These are phyloP conservation scores for Beauveria varroae DNA, from an alignment of 2,329 filamentous ascomycete species.

Conservation along the genomic window DNA sequence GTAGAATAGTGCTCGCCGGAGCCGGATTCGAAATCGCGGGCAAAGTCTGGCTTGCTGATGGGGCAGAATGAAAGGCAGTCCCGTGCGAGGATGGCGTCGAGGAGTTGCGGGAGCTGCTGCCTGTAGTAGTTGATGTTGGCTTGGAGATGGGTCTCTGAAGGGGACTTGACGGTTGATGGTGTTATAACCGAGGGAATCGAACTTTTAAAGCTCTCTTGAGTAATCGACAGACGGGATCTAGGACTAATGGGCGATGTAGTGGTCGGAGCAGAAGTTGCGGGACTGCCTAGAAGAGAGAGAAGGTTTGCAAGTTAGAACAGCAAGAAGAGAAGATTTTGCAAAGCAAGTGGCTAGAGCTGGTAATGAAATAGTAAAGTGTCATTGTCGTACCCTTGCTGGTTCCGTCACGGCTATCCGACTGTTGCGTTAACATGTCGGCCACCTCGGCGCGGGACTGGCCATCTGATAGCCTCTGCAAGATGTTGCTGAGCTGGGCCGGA, in stretches of 20 bases:
- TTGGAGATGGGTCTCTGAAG: neutral
- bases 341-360: neutral
- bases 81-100: neutral
- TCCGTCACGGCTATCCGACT: neutral
- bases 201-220: neutral
- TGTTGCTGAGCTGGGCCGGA: neutral
- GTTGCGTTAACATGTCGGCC: neutral
- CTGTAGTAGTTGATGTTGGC: neutral
- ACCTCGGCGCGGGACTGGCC: constrained; percentile 4
- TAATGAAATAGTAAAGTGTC: neutral
- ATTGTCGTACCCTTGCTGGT: neutral
- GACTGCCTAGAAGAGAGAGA: neutral
- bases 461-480: neutral
- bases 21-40: neutral
- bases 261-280: neutral
- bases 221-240: neutral
- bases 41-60: neutral
- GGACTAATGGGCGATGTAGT: neutral
- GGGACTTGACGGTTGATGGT: neutral
- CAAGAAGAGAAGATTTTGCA: too few relatives aligned
- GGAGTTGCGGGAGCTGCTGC: neutral
- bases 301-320: neutral
- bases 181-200: neutral
- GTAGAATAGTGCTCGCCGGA: neutral
- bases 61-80: constrained; percentile 3